phyloP scores from a whole-genome alignment of 176 grass and related monocot genomes.

The Oryza australiensis region DNA sequence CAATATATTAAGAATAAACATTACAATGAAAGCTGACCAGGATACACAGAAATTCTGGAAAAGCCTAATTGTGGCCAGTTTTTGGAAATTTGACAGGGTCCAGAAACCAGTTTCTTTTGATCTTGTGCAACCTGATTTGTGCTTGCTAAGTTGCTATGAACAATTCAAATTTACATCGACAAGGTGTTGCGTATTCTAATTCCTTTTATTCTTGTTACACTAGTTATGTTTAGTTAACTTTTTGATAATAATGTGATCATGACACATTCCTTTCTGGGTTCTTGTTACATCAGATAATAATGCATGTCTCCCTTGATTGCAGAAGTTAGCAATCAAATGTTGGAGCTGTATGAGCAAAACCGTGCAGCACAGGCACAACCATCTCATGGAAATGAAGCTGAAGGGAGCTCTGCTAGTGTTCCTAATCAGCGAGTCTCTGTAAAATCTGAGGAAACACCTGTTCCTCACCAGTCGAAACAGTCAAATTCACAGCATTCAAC shows the following conservation, averaged over 20 bases:
- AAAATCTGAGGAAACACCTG: constrained; percentile 57
- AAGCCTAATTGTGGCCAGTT: neutral
- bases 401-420: constrained; percentile 73
- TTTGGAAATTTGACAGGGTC: neutral
- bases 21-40: neutral
- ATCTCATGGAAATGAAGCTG: constrained; percentile 70
- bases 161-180: neutral
- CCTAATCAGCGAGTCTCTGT: constrained; percentile 52
- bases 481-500: constrained; percentile 30
- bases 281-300: neutral
- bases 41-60: neutral
- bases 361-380: constrained; percentile 43
- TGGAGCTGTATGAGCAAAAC: constrained; percentile 89
- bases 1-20: neutral
- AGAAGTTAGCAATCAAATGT: constrained; percentile 95
- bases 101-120: neutral
- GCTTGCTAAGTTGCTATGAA: neutral
- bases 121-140: neutral
- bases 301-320: constrained; percentile 30
- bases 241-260: neutral
- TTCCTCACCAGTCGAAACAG: constrained; percentile 44
- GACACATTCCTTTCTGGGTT: neutral
- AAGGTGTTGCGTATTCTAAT: constrained; percentile 7
- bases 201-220: constrained; percentile 7
- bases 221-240: constrained; percentile 10